Base-by-base conservation (phyloP, 1,284 basidiomycete genomes). In the Stereum hirsutum region DNA sequence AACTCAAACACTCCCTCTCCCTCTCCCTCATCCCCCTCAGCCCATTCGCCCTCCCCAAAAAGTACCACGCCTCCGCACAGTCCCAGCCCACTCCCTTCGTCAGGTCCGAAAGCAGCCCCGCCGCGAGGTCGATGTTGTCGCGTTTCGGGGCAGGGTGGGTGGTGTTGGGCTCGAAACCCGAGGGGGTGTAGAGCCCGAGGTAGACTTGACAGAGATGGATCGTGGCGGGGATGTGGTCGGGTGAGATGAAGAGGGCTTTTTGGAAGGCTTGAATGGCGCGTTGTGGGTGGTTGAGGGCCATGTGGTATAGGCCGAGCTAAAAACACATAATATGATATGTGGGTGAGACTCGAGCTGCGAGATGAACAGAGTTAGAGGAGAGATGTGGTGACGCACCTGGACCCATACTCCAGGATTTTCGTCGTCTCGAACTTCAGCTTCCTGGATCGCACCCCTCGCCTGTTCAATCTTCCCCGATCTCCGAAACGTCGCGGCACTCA, bases 401-500 rank as follows among this genome's bases (percentile, higher is more conserved):
- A 95, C 86, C 93, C 94, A 98, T 11, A 98, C 90, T 26, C 80
- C 82, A 1, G 92, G 80, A 58, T 93, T 90, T 28, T 78, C 75
- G 48, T 90, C 84, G 58, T 95, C 89, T 49, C 82, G 72, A 5
- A 85, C 80, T 60, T 99, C 95, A 0, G 95, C 96, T 63, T 99
- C 95, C 57, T 94, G 89, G 39, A 98, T 92, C 2, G 95, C 87
- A 7, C 81, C 91, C 45, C 83, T 79, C 2, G 89, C 81, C 57
- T 98, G 90, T 47, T 94, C 89, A 44, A 89, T 77, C 65, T 94
- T 93, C 8, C 88, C 88, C 39, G 86, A 70, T 45, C 95, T 69
- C 26, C 96, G 74, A 69, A 97, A 99, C 0, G 89, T 94, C 4
- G 96, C 93, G 0, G 95, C 91, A 2, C 83, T 87, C 74, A 91